Percentiles rank a stretch among this genome's conserved stretches.
Conservation (phyloP, 2,329 filamentous ascomycete genomes). For the Cordyceps militaris region DNA sequence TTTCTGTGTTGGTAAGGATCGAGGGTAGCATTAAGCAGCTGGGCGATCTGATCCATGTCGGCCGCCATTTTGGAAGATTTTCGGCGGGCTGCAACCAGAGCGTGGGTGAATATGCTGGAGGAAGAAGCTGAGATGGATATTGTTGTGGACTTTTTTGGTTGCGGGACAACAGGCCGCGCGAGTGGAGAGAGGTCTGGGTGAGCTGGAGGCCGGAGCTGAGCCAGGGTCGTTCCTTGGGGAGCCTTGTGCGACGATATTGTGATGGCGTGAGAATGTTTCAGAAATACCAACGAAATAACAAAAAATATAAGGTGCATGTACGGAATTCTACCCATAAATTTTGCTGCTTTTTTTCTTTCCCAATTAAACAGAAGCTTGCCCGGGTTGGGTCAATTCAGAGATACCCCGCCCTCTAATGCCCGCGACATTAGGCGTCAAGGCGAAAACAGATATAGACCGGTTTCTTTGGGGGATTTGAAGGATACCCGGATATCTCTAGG, state of each 20-base stretch:
- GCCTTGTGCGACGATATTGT: not conserved
- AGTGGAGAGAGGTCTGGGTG: not conserved
- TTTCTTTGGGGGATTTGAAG: no score
- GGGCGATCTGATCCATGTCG: slow-evolving; percentile 57
- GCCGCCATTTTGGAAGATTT: slow-evolving; percentile 43
- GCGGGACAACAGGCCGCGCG: slow-evolving; percentile 9
- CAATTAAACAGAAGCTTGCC: no score
- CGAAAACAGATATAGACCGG: no score
- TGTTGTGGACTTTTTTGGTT: slow-evolving; percentile 14
- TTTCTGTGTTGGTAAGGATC: slow-evolving; percentile 83
- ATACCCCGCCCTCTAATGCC: no score
- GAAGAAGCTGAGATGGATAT: not conserved
- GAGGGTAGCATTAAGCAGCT: slow-evolving; percentile 84
- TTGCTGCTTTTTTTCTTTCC: no score
- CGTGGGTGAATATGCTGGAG: slow-evolving; percentile 14
- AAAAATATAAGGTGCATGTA: no score
- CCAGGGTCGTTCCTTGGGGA: not conserved
- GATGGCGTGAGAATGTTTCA: not conserved
- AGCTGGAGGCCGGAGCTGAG: not conserved
- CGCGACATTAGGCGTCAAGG: no score
- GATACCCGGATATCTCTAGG: no score
- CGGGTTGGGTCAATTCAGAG: no score
- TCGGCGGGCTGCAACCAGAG: slow-evolving; percentile 12
- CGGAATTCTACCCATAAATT: no score
- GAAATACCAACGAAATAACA: no score